Evolutionary conservation across 1,284 basidiomycete species (phyloP).

Genomic region (Ganoderma multipileum): DNA sequence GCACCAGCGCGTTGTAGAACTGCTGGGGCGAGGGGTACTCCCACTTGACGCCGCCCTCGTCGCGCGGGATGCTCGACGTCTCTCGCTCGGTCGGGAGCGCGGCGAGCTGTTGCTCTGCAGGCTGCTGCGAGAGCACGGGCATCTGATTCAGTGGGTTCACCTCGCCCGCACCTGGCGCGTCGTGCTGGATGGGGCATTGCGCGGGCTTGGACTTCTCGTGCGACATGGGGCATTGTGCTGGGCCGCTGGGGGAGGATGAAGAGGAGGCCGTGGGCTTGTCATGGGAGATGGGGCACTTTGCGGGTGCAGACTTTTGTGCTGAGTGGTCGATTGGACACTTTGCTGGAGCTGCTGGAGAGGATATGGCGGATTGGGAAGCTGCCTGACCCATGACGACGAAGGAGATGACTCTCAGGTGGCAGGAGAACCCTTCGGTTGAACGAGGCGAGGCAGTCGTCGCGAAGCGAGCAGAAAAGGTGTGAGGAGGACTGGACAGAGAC

Average conservation of each 20-base stretch:
- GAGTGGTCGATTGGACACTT: conserved; percentile 49
- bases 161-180: conserved; percentile 27
- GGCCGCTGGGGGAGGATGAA: conserved; percentile 26
- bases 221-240: conserved; percentile 55
- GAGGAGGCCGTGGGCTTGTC: conserved; percentile 28
- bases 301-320: conserved; percentile 28
- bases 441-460: background rate
- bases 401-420: background rate
- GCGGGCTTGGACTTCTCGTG: conserved; percentile 42
- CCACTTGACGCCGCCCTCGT: conserved; percentile 66
- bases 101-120: conserved; percentile 61
- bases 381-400: conserved; percentile 36
- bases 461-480: background rate
- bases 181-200: conserved; percentile 58
- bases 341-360: conserved; percentile 38
- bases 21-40: conserved; percentile 99
- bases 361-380: conserved; percentile 33
- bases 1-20: conserved; percentile 96
- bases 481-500: conserved; percentile 13
- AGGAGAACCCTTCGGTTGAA: background rate
- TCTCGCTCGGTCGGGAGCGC: conserved; percentile 80
- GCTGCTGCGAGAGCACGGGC: conserved; percentile 79
- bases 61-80: conserved; percentile 87
- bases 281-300: conserved; percentile 57
- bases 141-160: conserved; percentile 92